Base-by-base conservation (phyloP, 129 eudicot species). In the Ambrosia trifida region DNA sequence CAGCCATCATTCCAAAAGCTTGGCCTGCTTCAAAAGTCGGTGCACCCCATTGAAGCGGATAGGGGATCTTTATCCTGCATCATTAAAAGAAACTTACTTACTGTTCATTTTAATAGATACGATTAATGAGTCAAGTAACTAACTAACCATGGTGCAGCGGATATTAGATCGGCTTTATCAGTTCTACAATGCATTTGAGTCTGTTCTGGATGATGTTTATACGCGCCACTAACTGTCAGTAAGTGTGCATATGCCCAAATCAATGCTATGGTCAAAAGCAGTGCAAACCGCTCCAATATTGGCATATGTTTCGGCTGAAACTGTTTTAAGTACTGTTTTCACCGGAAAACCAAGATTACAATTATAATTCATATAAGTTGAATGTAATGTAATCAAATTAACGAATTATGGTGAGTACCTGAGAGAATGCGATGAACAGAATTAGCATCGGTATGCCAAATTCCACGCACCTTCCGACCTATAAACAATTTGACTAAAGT, bases 1-100 rank as follows among this genome's bases (percentile, higher is more conserved):
- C 97, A 68, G 99, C 90, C 99, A 95, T 95, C 99, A 90, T 95
- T 70, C 94, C 99, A 80, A 95, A 90, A 66, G 99, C 83, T 81
- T 95, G 99, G 33, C 97, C 99, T 24, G 96, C 97, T 57, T 88
- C 81, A 72, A 95, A 95, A 32, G 94, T 87, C 74, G 99, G 99
- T 19, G 97, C 99, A 59, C 99, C 99, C 99, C 99, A 95, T 76
- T 87, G 96, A 71, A 95, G 96, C 2, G 99, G 99, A 66, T 95
- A 95, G 11, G 99, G 99, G 54, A 95, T 82, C 87, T 89, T 94
- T 53, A 94, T 89, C 98, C 98, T 94, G 62, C 72, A 76, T 56
- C 35, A 28, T 24, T 56, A 5, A 66, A 12, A 17, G 33, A 57
- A 30, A 60, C 50, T 63, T 7, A 2, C 62, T 52, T 17, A 46